Evolutionary conservation across 2,329 filamentous ascomycete species (phyloP), one percentile per base, ranked within the genome.

Genomic region (Tolypocladium ovalisporum): DNA sequence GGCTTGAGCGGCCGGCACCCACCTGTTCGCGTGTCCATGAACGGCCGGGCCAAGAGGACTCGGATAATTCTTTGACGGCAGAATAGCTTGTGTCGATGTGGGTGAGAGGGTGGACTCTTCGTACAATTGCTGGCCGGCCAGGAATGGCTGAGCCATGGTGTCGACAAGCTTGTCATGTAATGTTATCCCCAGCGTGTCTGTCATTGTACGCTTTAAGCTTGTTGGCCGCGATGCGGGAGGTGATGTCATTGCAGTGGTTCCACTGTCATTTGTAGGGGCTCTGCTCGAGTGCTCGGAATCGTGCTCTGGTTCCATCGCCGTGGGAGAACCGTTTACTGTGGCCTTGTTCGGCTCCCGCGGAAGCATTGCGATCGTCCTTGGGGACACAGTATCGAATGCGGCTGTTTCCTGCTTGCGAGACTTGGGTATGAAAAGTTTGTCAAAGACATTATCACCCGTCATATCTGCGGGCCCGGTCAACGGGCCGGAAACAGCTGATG

Each of bases 21-120:
- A 96, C 70, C 94, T 85, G 65, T 89, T 94, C 58, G 90, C 88
- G 72, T 97, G 92, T 10, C 88, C 88, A 71, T 97, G 93, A n/a
- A 89, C 81, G 12, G 81, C 77, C 19, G 86, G 76, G 13, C 77
- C 79, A 2, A 82, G 62, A n/a, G 75, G 70, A 19, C 73, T 73
- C 2, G 82, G 74, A 29, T 79, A 76, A 55, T 71, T 67, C 22
- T 72, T 74, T 40, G 69, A 71, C 10, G 68, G 69, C 57, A 75
- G 73, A 52, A 70, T 67, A 56, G 74, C 75, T 51, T 71, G 71
- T 35, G 72, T 64, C 36, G 68, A 59, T 56, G 67, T 74, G 55
- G 80, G 78, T 22, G 81, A 83, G 13, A 72, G 53, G 12, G 68
- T 60, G 7, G 70, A 66, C 56, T 74, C 72, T 51, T 73, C 70